Conservation (phyloP, 108 stramenopile species). For the Stephanodiscus triporus region DNA sequence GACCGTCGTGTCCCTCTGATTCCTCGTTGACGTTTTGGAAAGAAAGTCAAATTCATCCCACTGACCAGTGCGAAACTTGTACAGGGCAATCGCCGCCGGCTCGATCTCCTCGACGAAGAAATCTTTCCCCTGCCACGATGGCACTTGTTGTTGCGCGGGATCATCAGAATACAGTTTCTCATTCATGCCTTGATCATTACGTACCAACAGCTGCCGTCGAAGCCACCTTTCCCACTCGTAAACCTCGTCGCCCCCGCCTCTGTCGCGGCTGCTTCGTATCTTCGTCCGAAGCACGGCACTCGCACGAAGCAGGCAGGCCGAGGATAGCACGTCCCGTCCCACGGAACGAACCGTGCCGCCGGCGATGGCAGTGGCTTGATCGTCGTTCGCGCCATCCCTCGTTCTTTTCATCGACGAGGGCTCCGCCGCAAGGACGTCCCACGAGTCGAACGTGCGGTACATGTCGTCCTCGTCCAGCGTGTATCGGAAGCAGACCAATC, state of each 20-base stretch:
- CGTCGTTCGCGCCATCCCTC: constrained; percentile 11
- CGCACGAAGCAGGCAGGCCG: constrained; percentile 55
- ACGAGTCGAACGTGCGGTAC: constrained; percentile 60
- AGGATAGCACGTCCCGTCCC: constrained; percentile 47
- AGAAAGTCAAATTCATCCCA: constrained; percentile 46
- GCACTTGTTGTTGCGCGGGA: neutral
- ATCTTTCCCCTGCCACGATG: constrained; percentile 49
- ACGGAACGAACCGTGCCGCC: constrained; percentile 18
- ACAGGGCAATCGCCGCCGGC: constrained; percentile 46
- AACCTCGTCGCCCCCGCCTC: constrained; percentile 48
- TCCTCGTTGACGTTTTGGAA: constrained; percentile 14
- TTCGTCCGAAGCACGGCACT: constrained; percentile 49
- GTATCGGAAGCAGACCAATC: constrained; percentile 65
- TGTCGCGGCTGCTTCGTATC: constrained; percentile 37
- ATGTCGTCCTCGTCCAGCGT: constrained; percentile 57
- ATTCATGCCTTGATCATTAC: constrained; percentile 7
- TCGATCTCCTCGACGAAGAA: constrained; percentile 48
- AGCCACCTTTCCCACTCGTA: constrained; percentile 57
- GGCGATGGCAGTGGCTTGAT: neutral
- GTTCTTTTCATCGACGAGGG: constrained; percentile 6
- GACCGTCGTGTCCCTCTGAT: constrained; percentile 22
- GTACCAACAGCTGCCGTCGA: constrained; percentile 34
- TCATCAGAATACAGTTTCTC: constrained; percentile 2
- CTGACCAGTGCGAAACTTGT: constrained; percentile 41
- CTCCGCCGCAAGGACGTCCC: constrained; percentile 55